phyloP scores from a whole-genome alignment of 495 filamentous ascomycete species.

The Lineolata rhizophorae region DNA sequence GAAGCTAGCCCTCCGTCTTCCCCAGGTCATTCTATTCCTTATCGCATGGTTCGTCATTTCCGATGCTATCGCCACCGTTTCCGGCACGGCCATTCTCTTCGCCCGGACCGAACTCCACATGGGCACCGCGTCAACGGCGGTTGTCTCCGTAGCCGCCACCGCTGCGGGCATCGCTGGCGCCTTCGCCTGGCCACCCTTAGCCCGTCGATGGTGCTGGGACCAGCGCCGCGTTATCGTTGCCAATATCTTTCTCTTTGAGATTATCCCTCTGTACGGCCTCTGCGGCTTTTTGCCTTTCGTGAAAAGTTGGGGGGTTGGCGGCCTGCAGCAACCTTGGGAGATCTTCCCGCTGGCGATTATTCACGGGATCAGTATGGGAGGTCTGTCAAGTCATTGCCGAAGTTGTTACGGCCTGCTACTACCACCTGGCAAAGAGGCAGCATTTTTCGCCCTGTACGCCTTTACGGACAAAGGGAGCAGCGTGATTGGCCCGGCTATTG shows the following conservation, averaged over 20 bases:
- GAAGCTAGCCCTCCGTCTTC: conserved; percentile 50
- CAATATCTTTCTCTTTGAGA: conserved; percentile 11
- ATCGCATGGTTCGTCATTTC: conserved; percentile 79
- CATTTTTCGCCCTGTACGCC: conserved; percentile 16
- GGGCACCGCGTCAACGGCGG: conserved; percentile 16
- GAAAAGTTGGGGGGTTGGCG: conserved; percentile 7
- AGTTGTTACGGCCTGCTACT: conserved; percentile 13
- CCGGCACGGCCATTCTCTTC: conserved; percentile 82
- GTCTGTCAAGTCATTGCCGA: conserved; percentile 12
- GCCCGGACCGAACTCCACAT: conserved; percentile 79
- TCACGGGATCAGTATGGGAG: conserved; percentile 14
- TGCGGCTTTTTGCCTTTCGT: conserved; percentile 13
- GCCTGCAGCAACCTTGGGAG: conserved; percentile 15
- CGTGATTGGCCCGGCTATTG: conserved; percentile 14
- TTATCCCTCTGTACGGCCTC: conserved; percentile 16
- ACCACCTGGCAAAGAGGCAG: conserved; percentile 15
- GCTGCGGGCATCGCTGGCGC: conserved; percentile 14
- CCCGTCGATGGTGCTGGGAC: conserved; percentile 3
- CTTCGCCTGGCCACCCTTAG: conserved; percentile 11
- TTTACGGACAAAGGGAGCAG: conserved; percentile 16
- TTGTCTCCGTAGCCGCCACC: conserved; percentile 13
- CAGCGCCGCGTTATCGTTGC: conserved; percentile 8
- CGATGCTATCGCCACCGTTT: conserved; percentile 80
- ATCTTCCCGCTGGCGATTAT: conserved; percentile 14
- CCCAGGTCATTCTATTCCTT: conserved; percentile 67